Evolutionary conservation across 2,329 filamentous ascomycete species (phyloP), one percentile per base, ranked within the genome.

Genomic region (Lachnum nothofagi): DNA sequence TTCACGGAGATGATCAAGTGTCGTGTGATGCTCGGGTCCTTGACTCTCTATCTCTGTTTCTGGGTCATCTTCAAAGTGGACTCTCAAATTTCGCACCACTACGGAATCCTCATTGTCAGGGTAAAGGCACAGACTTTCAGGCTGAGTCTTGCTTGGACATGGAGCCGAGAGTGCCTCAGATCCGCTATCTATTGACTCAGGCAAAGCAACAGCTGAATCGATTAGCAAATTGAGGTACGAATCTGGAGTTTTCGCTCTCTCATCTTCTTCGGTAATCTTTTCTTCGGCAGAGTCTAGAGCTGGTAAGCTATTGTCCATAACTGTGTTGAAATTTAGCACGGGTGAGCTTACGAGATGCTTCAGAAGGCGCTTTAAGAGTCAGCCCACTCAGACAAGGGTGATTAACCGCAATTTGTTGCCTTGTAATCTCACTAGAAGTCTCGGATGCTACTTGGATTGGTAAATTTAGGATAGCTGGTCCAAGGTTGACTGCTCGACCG

Each of bases 221-320:
- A 57, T 52, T 16, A 57, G 47, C 5, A 51, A 35, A 49, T 44
- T 46, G 39, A 57, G 52, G 43, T 57, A 57, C 2, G 54, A 56
- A 35, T 53, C 53, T 27, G 56, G 52, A 19, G 54, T 57, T 12
- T 23, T 44, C 10, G 24, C 17, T 31, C 27, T 27, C 31, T 19
- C 10, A 12, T 14, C 22, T 9, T 33, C 14, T 12, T 43, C 41
- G 17, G 16, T 12, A 20, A 22, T 10, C 17, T 37, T 17, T 5
- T 12, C 20, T 20, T 31, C n/a, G 14, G 6, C 12, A 27, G 6
- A 27, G 12, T 27, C 25, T 27, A 27, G 6, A 12, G 12, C 25
- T 27, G n/a, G n/a, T 27, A 27, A 27, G 6, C 12, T 27, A 42
- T 37, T 20, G n/a, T 7, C 34, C 34, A n/a, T 19, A 7, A 37